A percentile compares a stretch with the other conserved stretches of the same genome.
phyloP scores from a whole-genome alignment of 2,329 filamentous ascomycete species.

The Apiospora arundinis region DNA sequence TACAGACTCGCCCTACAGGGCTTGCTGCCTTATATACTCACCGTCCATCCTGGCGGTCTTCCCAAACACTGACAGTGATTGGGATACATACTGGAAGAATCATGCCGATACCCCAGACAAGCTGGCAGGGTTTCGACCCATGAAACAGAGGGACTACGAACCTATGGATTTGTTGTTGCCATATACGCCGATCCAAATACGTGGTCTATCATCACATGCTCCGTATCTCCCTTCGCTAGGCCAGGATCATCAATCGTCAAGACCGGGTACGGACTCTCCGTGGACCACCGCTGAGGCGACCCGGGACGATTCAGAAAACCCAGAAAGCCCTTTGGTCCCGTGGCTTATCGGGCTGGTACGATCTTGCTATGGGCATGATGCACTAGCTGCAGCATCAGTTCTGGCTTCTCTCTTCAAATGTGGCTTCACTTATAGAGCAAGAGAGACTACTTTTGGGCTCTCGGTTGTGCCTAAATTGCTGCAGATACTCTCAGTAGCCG shows the following conservation, averaged over 20 bases:
- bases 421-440: constrained; percentile 67
- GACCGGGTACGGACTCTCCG: constrained; percentile 32
- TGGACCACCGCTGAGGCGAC: constrained; percentile 37
- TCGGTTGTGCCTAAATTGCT: constrained; percentile 75
- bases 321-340: constrained; percentile 74
- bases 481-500: constrained; percentile 64
- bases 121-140: constrained; percentile 55
- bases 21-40: constrained; percentile 73
- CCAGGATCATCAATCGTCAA: constrained; percentile 34
- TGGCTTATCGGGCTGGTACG: constrained; percentile 74
- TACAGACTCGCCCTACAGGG: constrained; percentile 78
- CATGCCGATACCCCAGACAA: constrained; percentile 59
- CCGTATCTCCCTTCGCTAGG: constrained; percentile 62
- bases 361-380: constrained; percentile 60
- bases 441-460: constrained; percentile 69
- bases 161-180: constrained; percentile 72
- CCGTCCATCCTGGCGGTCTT: constrained; percentile 74
- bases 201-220: constrained; percentile 39
- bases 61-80: constrained; percentile 62
- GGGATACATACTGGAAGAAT: constrained; percentile 53
- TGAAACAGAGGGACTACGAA: constrained; percentile 54
- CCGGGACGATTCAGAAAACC: constrained; percentile 55
- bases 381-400: constrained; percentile 72
- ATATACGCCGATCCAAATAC: constrained; percentile 50
- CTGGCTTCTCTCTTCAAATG: constrained; percentile 73